phyloP scores from a whole-genome alignment of 1,284 basidiomycete species.

The Agaricales sp. region DNA sequence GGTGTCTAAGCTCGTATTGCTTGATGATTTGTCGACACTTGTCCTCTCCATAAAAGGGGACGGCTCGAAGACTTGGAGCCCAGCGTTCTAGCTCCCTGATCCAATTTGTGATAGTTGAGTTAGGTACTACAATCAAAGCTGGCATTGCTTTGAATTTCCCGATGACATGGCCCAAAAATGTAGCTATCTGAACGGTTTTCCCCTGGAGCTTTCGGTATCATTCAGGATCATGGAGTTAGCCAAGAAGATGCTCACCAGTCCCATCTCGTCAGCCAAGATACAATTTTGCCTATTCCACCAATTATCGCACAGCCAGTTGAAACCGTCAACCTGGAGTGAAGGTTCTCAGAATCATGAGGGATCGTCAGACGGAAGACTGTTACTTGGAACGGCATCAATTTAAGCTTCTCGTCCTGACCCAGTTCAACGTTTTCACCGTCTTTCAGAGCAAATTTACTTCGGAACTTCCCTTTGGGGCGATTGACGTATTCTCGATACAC shows the following conservation, averaged over 20 bases:
- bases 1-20: conserved; percentile 74
- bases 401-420: conserved; percentile 49
- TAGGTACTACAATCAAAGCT: conserved; percentile 86
- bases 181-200: conserved; percentile 89
- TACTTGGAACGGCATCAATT: conserved; percentile 83
- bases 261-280: conserved; percentile 99
- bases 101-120: conserved; percentile 88
- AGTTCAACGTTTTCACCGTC: conserved; percentile 46
- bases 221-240: conserved; percentile 1
- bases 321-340: conserved; percentile 64
- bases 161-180: conserved; percentile 76
- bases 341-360: conserved; percentile 8
- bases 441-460: conserved; percentile 31
- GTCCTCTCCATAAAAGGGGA: conserved; percentile 76
- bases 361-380: conserved; percentile 8
- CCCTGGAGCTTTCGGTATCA: conserved; percentile 40
- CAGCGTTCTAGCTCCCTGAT: conserved; percentile 85
- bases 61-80: conserved; percentile 75
- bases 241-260: conserved; percentile 43
- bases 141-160: conserved; percentile 57
- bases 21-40: conserved; percentile 75
- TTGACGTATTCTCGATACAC: conserved; percentile 31
- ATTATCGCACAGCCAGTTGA: conserved; percentile 88
- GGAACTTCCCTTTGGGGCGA: conserved; percentile 37
- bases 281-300: conserved; percentile 84